These are phyloP conservation scores for Candida sp. DNA, from an alignment of 1,139 yeast genomes.

Conservation along the genomic window DNA sequence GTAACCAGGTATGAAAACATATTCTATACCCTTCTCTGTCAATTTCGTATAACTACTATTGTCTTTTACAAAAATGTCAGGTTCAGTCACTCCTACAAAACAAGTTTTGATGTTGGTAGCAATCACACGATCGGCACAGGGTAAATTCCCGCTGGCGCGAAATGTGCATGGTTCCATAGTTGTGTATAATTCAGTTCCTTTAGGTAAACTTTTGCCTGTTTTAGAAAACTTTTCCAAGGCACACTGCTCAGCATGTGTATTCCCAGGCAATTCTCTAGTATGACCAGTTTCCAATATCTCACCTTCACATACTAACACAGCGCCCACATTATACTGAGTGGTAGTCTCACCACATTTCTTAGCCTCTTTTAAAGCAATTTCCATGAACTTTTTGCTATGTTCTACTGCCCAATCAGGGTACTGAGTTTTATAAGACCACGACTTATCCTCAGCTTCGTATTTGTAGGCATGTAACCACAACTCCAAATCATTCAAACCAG, in stretches of 20 bases:
- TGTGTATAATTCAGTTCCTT: conserved; percentile 81
- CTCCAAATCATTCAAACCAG: conserved; percentile 81
- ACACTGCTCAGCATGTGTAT: conserved; percentile 98
- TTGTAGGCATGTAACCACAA: conserved; percentile 89
- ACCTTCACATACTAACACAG: conserved; percentile 70
- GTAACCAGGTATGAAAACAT: conserved; percentile 79
- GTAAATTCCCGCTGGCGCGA: conserved; percentile 84
- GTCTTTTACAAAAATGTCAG: conserved; percentile 78
- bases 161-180: conserved; percentile 98
- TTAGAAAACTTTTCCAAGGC: conserved; percentile 74
- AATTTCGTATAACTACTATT: conserved; percentile 64
- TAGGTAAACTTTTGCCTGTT: conserved; percentile 48
- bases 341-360: conserved; percentile 76
- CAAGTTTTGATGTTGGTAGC: conserved; percentile 60
- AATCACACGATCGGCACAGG: conserved; percentile 81
- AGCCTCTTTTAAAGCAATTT: conserved; percentile 73
- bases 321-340: conserved; percentile 94
- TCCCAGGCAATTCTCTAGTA: conserved; percentile 90
- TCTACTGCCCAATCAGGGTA: conserved; percentile 86
- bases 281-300: conserved; percentile 73
- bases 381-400: conserved; percentile 53
- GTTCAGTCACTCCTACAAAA: conserved; percentile 92
- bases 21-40: conserved; percentile 56
- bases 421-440: conserved; percentile 78
- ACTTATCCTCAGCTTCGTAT: conserved; percentile 53